Conservation (phyloP, 1,139 yeast genomes). For the Candida sanyaensis region DNA sequence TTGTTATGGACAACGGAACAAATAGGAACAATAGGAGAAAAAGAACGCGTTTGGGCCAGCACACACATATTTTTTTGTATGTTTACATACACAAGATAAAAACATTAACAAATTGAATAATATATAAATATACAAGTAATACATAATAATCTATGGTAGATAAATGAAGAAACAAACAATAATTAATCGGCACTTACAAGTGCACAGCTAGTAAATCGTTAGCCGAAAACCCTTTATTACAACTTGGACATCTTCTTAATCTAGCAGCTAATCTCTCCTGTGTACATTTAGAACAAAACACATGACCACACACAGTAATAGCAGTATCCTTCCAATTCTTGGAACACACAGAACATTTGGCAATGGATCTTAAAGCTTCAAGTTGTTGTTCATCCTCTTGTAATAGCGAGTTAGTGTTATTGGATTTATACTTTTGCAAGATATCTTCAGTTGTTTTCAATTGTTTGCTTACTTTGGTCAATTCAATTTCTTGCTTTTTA, state of each 20-base stretch:
- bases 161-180: not conserved
- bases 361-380: slow-evolving; percentile 82
- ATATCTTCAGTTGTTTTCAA: slow-evolving; percentile 38
- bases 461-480: slow-evolving; percentile 33
- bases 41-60: not conserved
- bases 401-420: slow-evolving; percentile 38
- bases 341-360: slow-evolving; percentile 90
- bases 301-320: slow-evolving; percentile 92
- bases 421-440: slow-evolving; percentile 41
- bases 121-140: slow-evolving; percentile 2
- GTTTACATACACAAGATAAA: not conserved
- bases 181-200: slow-evolving; percentile 36
- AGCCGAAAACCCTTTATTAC: slow-evolving; percentile 87
- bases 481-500: slow-evolving; percentile 20
- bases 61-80: not conserved
- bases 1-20: not conserved
- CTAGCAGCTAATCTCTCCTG: slow-evolving; percentile 87
- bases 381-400: slow-evolving; percentile 58
- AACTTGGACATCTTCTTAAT: slow-evolving; percentile 89
- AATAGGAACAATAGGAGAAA: not conserved
- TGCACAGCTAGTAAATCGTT: slow-evolving; percentile 83
- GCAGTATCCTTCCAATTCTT: slow-evolving; percentile 94
- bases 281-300: slow-evolving; percentile 85
- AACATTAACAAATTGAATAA: not conserved
- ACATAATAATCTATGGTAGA: slow-evolving; percentile 2